Percentiles rank a stretch among this genome's conserved stretches.
Conservation (phyloP, 441 rosid species). For the Biscutella auriculata region DNA sequence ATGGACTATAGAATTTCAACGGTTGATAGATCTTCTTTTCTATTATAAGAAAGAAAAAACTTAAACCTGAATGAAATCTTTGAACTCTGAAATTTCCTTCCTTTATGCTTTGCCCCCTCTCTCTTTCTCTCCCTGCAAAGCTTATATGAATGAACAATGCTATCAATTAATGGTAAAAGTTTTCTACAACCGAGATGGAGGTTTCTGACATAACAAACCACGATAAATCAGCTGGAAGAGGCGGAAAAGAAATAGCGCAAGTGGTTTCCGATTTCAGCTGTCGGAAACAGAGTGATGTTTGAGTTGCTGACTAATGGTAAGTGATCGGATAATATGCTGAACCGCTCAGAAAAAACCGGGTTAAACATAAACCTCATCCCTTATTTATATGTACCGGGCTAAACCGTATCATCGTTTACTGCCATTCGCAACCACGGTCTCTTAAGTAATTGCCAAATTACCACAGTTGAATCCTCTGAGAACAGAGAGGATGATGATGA, state of each 20-base stretch:
- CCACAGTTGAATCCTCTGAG: slow-evolving; percentile 55
- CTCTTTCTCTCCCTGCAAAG: background rate
- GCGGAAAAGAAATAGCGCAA: too few relatives aligned
- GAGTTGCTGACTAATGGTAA: background rate
- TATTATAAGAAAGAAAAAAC: slow-evolving; percentile 12
- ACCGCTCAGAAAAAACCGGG: background rate
- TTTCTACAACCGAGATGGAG: background rate
- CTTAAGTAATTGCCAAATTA: background rate
- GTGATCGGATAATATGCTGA: background rate
- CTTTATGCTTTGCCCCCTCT: slow-evolving; percentile 15
- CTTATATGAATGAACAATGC: background rate
- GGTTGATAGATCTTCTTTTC: slow-evolving; percentile 14
- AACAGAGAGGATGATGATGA: slow-evolving; percentile 41
- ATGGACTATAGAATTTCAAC: background rate
- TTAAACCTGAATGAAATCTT: background rate
- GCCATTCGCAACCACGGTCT: background rate
- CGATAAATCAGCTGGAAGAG: too few relatives aligned
- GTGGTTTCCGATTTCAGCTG: too few relatives aligned
- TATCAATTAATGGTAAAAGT: background rate
- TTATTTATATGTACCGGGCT: background rate
- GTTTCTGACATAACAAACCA: too few relatives aligned
- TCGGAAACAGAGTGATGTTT: too few relatives aligned
- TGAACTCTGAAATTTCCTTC: slow-evolving; percentile 15
- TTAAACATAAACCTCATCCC: background rate
- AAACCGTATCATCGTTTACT: background rate